These are phyloP conservation scores for Pleodorina starrii DNA, from an alignment of 139 green algal genomes.

Conservation along the genomic window DNA sequence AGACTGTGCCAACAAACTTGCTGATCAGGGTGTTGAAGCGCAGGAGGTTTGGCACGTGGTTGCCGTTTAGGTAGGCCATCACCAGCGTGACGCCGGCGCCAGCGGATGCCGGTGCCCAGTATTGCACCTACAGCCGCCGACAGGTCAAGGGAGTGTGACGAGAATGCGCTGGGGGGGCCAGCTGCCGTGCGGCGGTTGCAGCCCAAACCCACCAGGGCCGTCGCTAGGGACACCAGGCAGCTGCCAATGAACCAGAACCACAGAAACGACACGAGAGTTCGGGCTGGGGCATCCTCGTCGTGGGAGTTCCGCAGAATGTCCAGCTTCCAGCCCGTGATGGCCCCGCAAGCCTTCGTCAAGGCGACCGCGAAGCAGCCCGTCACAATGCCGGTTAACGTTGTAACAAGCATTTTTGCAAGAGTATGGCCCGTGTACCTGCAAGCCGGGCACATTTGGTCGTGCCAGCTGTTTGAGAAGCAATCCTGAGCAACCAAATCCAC, in stretches of 20 bases:
- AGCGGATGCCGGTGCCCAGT: slow-evolving; percentile 79
- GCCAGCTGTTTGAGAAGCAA: background rate
- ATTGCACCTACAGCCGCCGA: slow-evolving; percentile 73
- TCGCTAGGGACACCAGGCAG: slow-evolving; percentile 52
- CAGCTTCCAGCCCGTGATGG: slow-evolving; percentile 61
- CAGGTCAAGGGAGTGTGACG: no score
- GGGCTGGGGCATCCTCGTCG: background rate
- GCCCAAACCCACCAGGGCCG: slow-evolving; percentile 51
- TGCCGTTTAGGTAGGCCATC: slow-evolving; percentile 89
- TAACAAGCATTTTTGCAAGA: slow-evolving; percentile 78
- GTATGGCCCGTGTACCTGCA: slow-evolving; percentile 85
- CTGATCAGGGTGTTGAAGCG: slow-evolving; percentile 73
- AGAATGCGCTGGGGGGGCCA: no score
- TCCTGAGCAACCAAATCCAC: background rate
- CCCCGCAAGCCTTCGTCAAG: slow-evolving; percentile 58
- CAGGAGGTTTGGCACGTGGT: slow-evolving; percentile 82
- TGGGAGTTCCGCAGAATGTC: background rate
- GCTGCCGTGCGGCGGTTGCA: background rate
- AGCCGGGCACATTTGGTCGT: background rate
- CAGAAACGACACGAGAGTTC: slow-evolving; percentile 41
- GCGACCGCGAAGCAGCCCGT: slow-evolving; percentile 75
- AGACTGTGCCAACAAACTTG: slow-evolving; percentile 80
- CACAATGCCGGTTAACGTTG: slow-evolving; percentile 73
- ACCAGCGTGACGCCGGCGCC: slow-evolving; percentile 90
- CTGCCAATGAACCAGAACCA: slow-evolving; percentile 64